Evolutionary conservation across 1,284 basidiomycete species (phyloP), one percentile per base, ranked within the genome.

Genomic region (Microbotryomycetes sp.): DNA sequence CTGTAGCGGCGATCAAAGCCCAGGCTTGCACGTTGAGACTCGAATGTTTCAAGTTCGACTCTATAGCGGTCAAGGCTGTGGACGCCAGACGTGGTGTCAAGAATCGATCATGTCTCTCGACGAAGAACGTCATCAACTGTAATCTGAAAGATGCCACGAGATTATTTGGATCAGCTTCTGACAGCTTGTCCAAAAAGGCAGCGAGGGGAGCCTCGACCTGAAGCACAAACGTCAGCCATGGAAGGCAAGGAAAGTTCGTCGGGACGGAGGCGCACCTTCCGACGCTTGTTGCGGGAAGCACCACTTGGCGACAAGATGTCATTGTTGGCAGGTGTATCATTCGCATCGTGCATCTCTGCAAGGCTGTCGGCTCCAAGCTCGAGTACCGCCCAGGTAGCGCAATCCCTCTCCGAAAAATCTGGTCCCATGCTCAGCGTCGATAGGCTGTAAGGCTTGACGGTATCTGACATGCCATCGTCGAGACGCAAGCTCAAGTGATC

Each of bases 361-460:
- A 83, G 81, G 71, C 85, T 87, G 71, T 92, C 89, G 4, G 89
- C 87, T 64, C 88, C 86, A n/a, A 96, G 77, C 73, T 93, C 86
- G 4, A 93, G 76, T 1, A 85, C 80, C 1, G 84, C 82, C 92
- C 93, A 97, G 0, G 84, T 80, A 42, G 89, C 73, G 0, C 88
- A 88, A 72, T 89, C 85, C 25, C 76, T 78, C 0, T 81, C 72
- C 60, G 83, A 83, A 70, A 97, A 90, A 65, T 83, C 82, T 77
- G 81, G 82, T 3, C 88, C 89, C 49, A 85, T 28, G 48, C 82
- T 78, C 72, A 90, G 88, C 1, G 86, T 87, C 23, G 73, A 77
- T 0, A 83, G 80, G 25, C 59, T 74, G 66, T 89, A 88, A 52
- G 6, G 23, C 19, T 42, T 9, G 12, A 9, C 36, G 36, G 36